A percentile compares a stretch with the other conserved stretches of the same genome.
Conservation (phyloP, 768 basidiomycete species). For the Suillus subluteus region DNA sequence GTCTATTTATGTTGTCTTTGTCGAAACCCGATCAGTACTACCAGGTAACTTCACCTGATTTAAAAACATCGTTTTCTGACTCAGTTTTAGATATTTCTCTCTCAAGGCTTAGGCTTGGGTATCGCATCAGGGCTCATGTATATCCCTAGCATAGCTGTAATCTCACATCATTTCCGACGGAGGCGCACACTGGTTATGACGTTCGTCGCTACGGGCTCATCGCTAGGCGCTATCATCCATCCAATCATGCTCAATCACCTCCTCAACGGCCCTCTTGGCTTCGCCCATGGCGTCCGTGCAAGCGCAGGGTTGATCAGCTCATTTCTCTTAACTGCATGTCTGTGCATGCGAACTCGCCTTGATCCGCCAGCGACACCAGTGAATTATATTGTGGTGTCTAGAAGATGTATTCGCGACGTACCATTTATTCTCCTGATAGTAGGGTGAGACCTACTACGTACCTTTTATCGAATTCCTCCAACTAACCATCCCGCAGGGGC, state of each 20-base stretch:
- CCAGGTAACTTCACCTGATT: conserved; percentile 26
- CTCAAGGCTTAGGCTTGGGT: conserved; percentile 48
- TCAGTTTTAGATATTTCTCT: conserved; percentile 40
- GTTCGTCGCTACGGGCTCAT: not conserved
- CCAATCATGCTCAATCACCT: conserved; percentile 1
- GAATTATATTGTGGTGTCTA: conserved; percentile 19
- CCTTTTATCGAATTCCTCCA: not conserved
- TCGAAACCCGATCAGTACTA: conserved; percentile 38
- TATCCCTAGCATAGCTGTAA: conserved; percentile 44
- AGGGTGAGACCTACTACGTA: conserved; percentile 18
- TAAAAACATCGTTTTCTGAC: not conserved
- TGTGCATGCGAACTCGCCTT: conserved; percentile 2
- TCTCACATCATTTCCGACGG: conserved; percentile 48
- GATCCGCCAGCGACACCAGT: not conserved
- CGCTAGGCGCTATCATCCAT: not conserved
- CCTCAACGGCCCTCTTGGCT: not conserved
- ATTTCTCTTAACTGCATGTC: not conserved
- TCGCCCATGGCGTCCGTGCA: not conserved
- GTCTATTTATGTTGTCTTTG: conserved; percentile 44
- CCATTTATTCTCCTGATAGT: conserved; percentile 26
- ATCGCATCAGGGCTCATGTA: conserved; percentile 48
- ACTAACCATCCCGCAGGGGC: conserved; percentile 15
- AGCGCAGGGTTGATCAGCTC: not conserved
- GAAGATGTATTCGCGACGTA: conserved; percentile 27
- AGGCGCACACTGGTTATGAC: conserved; percentile 18